Evolutionary conservation across 176 grass and related monocot genomes (phyloP).

Genomic region (Oryza australiensis): DNA sequence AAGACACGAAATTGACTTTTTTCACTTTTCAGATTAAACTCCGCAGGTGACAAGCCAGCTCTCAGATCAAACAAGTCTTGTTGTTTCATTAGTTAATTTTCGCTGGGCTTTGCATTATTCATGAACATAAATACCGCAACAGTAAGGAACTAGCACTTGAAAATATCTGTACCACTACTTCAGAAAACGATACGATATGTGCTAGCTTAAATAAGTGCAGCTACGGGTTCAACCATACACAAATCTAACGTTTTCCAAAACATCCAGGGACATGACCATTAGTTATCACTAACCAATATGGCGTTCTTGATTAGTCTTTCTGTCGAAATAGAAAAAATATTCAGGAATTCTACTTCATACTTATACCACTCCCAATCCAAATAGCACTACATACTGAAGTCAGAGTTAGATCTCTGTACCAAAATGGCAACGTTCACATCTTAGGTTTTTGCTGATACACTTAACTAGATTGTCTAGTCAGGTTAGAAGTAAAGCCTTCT

Average conservation of each 20-base stretch:
- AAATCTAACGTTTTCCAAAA: neutral
- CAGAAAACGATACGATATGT: neutral
- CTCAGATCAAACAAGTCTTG: neutral
- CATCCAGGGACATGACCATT: neutral
- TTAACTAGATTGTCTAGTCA: neutral
- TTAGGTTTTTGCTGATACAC: neutral
- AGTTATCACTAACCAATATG: neutral
- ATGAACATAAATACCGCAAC: neutral
- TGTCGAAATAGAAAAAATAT: neutral
- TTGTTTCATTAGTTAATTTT: neutral
- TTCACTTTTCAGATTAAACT: neutral
- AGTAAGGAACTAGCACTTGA: neutral
- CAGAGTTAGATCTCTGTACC: neutral
- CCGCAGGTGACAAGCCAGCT: neutral
- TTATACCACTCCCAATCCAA: neutral
- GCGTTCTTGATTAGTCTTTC: neutral
- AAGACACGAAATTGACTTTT: neutral
- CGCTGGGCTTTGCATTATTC: neutral
- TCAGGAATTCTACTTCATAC: neutral
- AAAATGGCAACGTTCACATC: neutral
- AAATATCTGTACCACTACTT: neutral
- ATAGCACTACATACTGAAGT: neutral
- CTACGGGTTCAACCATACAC: neutral
- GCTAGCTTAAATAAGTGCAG: neutral
- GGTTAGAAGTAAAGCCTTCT: neutral